These are phyloP conservation scores for Lipomyces kockii DNA, from an alignment of 805 yeast species.

Conservation along the genomic window DNA sequence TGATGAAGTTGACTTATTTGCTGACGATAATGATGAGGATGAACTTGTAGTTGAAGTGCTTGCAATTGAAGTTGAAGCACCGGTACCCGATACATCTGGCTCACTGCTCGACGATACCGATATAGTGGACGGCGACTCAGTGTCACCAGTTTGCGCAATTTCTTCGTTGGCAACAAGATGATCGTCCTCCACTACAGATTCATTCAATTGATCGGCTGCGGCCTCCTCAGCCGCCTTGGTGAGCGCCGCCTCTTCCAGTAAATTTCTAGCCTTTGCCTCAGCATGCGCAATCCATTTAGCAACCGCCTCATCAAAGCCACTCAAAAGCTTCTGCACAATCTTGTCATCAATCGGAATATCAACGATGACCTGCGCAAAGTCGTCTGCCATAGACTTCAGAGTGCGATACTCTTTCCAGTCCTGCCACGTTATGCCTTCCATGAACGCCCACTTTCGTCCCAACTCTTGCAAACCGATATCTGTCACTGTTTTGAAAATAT, in stretches of 20 bases:
- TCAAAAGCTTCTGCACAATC: conserved; percentile 5
- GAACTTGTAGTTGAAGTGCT: no score
- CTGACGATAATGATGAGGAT: background rate
- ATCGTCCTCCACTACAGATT: background rate
- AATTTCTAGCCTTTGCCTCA: conserved; percentile 4
- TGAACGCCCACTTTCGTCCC: conserved; percentile 34
- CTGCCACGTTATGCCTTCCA: conserved; percentile 33
- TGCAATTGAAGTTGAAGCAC: background rate
- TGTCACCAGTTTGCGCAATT: background rate
- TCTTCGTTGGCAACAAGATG: background rate
- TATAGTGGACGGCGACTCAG: background rate
- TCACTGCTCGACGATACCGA: background rate
- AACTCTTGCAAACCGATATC: conserved; percentile 32
- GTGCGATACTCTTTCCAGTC: conserved; percentile 34
- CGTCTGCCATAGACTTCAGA: conserved; percentile 28
- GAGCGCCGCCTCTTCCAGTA: conserved; percentile 13
- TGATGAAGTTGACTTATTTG: background rate
- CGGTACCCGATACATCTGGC: background rate
- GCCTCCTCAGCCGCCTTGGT: background rate
- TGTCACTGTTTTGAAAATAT: conserved; percentile 30
- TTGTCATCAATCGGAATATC: conserved; percentile 24
- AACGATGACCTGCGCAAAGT: conserved; percentile 24
- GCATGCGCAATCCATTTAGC: conserved; percentile 23
- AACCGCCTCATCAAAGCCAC: conserved; percentile 18
- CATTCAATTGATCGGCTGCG: background rate